Base-by-base conservation (phyloP, 2,329 filamentous ascomycete genomes). In the Scortechinia acanthostroma region DNA sequence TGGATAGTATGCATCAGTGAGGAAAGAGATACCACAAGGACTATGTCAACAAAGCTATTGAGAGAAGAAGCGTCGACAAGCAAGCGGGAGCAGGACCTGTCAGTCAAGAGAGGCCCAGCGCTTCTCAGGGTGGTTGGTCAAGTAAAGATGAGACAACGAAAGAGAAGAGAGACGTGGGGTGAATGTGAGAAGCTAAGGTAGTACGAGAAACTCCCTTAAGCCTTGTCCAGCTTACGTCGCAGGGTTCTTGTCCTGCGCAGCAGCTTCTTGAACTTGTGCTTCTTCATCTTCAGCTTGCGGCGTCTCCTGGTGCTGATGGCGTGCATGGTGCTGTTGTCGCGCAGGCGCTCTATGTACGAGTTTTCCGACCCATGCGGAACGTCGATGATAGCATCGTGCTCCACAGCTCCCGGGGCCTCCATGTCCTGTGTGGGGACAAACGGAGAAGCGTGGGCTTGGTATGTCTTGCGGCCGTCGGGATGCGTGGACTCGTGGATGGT, bases 251-350 rank as follows among this genome's bases (percentile, higher is more conserved):
- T 40, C 6, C 17, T 40, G 6, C 35, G 35, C 35, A 40, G 6
- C 10, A 40, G 35, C 35, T 40, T 40, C 35, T 40, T 40, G 35
- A 10, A 40, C 35, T 40, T 40, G 35, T 40, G 35, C 35, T 40
- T 40, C 35, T 40, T 40, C 35, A 40, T 40, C 35, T 40, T 40
- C 35, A 19, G 13, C 35, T 40, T 40, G 6, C 35, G 35, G 6
- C 35, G 35, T 40, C 35, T 10, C 17, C 17, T 10, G 17, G 35
- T 40, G 35, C 35, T 40, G 17, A 40, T 40, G 10, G 35, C 35
- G 6, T 40, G 35, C 10, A 40, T 40, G 10, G 35, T 40, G 35
- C 17, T 13, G 35, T 40, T 40, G 35, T 40, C 6, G 10, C 17
- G 35, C 35, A 10, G 35, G 17, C 35, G 35, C 35, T 40, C 35